Percentiles rank a stretch among this genome's conserved stretches.
These are phyloP conservation scores for Agaricus sinodeliciosus DNA, from an alignment of 768 basidiomycete genomes.

Conservation along the genomic window DNA sequence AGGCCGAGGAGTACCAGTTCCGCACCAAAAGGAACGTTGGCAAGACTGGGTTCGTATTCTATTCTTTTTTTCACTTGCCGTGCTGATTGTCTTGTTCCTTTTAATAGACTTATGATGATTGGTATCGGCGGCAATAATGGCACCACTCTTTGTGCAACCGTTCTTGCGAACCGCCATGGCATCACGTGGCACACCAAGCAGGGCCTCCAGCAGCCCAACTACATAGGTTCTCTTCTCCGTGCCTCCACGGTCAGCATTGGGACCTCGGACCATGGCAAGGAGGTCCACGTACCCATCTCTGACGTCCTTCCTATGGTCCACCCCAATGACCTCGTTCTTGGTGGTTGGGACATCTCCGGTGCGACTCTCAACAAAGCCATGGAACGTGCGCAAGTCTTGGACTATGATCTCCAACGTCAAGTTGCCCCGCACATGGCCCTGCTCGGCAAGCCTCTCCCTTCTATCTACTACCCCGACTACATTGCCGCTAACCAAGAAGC, in stretches of 20 bases:
- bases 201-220: constrained; percentile 91
- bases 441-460: constrained; percentile 80
- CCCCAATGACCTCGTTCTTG: constrained; percentile 94
- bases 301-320: constrained; percentile 97
- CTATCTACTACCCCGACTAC: constrained; percentile 96
- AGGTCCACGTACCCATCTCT: constrained; percentile 86
- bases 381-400: constrained; percentile 87
- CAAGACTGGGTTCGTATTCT: constrained; percentile 78
- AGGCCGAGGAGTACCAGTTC: constrained; percentile 80
- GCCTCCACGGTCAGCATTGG: constrained; percentile 94
- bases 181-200: constrained; percentile 93
- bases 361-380: constrained; percentile 85
- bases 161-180: constrained; percentile 93
- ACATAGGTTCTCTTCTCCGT: constrained; percentile 93
- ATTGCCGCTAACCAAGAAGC: constrained; percentile 97
- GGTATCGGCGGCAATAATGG: constrained; percentile 98
- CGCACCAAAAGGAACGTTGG: constrained; percentile 80
- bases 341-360: constrained; percentile 97
- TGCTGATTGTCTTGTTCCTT: constrained; percentile 11
- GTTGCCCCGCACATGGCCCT: constrained; percentile 80
- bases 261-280: constrained; percentile 74
- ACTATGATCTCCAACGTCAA: constrained; percentile 96
- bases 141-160: constrained; percentile 86
- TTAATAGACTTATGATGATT: constrained; percentile 85
- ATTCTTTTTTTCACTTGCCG: constrained; percentile 9